A percentile compares a stretch with the other conserved stretches of the same genome.
Evolutionary conservation across 805 yeast genomes (phyloP).

Genomic region (Saccharomycopsis javanensis): DNA sequence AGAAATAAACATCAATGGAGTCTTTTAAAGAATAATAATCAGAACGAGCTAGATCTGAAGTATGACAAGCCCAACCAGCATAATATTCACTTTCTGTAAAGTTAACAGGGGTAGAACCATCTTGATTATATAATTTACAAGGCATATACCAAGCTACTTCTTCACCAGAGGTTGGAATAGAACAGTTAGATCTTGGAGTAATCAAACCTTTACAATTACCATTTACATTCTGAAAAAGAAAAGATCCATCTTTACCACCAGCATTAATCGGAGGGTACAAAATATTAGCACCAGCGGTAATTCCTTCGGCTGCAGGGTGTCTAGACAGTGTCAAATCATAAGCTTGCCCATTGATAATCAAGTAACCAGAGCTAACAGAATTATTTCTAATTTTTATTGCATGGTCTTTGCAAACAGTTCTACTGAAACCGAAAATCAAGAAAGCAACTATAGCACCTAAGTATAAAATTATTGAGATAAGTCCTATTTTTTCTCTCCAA

Average conservation of each 20-base stretch:
- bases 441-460: conserved; percentile 75
- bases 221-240: conserved; percentile 84
- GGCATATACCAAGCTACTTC: conserved; percentile 95
- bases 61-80: conserved; percentile 87
- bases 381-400: conserved; percentile 45
- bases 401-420: conserved; percentile 56
- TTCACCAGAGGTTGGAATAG: conserved; percentile 60
- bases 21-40: conserved; percentile 52
- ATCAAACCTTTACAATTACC: conserved; percentile 80
- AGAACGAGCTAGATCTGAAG: conserved; percentile 57
- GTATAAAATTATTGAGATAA: conserved; percentile 62
- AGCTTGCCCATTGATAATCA: conserved; percentile 77
- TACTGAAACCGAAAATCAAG: conserved; percentile 83
- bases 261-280: conserved; percentile 81
- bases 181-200: conserved; percentile 52
- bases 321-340: conserved; percentile 56
- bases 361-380: conserved; percentile 47
- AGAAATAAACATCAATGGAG: conserved; percentile 70
- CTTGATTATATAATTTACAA: conserved; percentile 59
- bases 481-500: conserved; percentile 93
- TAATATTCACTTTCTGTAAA: conserved; percentile 49
- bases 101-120: conserved; percentile 64
- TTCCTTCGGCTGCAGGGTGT: conserved; percentile 81
- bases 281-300: conserved; percentile 57
- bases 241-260: conserved; percentile 79